Evolutionary conservation across 208 protist species (phyloP), one percentile per base, ranked within the genome.

Genomic region (Herpetomonas samuelpessoai): DNA sequence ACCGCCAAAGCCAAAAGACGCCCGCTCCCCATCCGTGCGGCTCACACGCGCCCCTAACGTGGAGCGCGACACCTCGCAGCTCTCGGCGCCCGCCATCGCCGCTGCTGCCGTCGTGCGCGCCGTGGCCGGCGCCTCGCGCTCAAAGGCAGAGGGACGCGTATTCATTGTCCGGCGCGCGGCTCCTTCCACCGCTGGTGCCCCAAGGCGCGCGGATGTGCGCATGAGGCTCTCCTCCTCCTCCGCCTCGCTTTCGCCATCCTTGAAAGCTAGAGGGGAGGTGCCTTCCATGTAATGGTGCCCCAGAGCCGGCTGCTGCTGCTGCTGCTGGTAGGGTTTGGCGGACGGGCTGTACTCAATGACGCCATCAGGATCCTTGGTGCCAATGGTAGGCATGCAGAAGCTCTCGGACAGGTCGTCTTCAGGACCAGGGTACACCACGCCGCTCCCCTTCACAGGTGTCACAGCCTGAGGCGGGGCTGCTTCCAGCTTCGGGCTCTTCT

Each of bases 81-180:
- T n/a, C 12, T 51, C 12, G 24, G 7, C 19, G 21, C 19, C 22
- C 7, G 24, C 46, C 10, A 10, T 64, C 21, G 48, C 58, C 6
- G 24, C 31, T 26, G 39, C 51, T 44, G 30, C 31, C 39, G 39
- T 39, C 18, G 58, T 64, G 47, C 58, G 58, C 28, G 58, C 39
- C 7, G 58, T 56, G 46, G 47, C 27, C 6, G 45, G 58, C 30
- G 45, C 39, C 58, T 64, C 58, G 2, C 58, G 58, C 58, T 64
- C 58, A 2, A 64, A 64, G 21, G 48, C 58, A 21, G 46, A 39
- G 35, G 24, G 35, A 41, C 35, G 35, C 14, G 35, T 41, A 18
- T 41, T 14, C 35, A 6, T n/a, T n/a, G n/a, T n/a, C n/a, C n/a
- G n/a, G n/a, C n/a, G n/a, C n/a, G n/a, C n/a, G n/a, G 49, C 46